Conservation (phyloP, 108 stramenopile species). For the Conticribra weissflogii region DNA sequence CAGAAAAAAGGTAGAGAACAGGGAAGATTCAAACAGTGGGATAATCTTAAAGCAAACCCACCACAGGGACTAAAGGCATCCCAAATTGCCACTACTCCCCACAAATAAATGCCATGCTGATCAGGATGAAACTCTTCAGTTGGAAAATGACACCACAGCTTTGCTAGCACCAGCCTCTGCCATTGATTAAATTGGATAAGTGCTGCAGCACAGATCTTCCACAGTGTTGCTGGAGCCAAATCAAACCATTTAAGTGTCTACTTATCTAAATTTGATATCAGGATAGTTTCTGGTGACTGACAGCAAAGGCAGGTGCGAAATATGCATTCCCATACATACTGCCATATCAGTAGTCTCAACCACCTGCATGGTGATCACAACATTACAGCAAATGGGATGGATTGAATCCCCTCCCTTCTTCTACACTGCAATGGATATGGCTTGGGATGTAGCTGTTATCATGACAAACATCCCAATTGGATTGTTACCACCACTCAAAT, state of each 20-base stretch:
- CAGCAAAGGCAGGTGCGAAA: slow-evolving; percentile 2
- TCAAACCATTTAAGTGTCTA: background rate
- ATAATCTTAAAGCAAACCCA: background rate
- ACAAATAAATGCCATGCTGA: slow-evolving; percentile 4
- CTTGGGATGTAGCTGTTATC: slow-evolving; percentile 20
- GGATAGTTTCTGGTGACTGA: slow-evolving; percentile 10
- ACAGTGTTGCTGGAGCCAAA: slow-evolving; percentile 6
- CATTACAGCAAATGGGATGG: slow-evolving; percentile 6
- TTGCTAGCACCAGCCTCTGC: slow-evolving; percentile 11
- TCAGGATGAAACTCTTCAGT: background rate
- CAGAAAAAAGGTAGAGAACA: too few species aligned
- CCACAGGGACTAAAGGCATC: background rate
- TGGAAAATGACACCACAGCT: slow-evolving; percentile 15
- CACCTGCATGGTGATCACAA: background rate
- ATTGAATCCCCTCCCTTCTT: slow-evolving; percentile 3
- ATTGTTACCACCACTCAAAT: background rate
- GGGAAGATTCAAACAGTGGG: too few species aligned
- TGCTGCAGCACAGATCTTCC: slow-evolving; percentile 6
- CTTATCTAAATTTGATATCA: slow-evolving; percentile 11
- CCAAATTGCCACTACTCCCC: slow-evolving; percentile 3
- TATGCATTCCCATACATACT: slow-evolving; percentile 9
- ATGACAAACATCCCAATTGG: slow-evolving; percentile 1
- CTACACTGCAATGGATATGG: slow-evolving; percentile 11
- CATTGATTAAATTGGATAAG: slow-evolving; percentile 14
- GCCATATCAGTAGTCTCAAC: background rate